phyloP scores from a whole-genome alignment of 345 rosid genomes.

The Salix brachista region DNA sequence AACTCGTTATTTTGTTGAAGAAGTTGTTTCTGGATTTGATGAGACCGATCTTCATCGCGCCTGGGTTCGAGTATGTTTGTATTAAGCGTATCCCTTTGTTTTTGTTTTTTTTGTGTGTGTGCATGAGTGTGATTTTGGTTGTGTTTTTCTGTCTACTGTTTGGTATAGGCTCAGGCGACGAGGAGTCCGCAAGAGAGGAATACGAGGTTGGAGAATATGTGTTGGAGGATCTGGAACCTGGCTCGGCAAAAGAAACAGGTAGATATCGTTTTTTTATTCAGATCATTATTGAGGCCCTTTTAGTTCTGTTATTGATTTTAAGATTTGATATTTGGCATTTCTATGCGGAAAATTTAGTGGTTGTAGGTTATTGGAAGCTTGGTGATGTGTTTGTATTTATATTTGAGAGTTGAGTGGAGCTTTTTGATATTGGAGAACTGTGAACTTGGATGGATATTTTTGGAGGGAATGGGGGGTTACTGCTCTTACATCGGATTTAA shows the following conservation, averaged over 20 bases:
- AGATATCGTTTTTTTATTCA: neutral
- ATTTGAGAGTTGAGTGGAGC: neutral
- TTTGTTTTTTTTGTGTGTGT: neutral
- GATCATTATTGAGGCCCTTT: neutral
- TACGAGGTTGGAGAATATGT: constrained; percentile 97
- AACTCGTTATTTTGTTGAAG: constrained; percentile 95
- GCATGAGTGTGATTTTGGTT: neutral
- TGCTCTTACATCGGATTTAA: neutral
- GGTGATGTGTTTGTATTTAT: neutral
- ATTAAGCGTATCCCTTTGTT: neutral
- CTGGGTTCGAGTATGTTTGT: constrained; percentile 54
- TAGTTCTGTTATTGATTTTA: neutral
- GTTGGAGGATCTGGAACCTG: constrained; percentile 99
- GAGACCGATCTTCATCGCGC: constrained; percentile 97
- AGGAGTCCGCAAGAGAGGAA: constrained; percentile 98
- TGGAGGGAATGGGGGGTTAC: neutral
- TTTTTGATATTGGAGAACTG: neutral
- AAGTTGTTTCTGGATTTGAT: constrained; percentile 92
- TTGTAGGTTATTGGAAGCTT: neutral
- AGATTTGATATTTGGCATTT: neutral
- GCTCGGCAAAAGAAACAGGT: constrained; percentile 99
- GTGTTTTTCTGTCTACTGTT: neutral
- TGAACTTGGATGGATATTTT: neutral
- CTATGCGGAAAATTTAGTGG: neutral
- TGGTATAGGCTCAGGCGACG: constrained; percentile 79